Evolutionary conservation across 2,329 filamentous ascomycete species (phyloP), one percentile per base, ranked within the genome.

Genomic region (Epichloe uncinata): DNA sequence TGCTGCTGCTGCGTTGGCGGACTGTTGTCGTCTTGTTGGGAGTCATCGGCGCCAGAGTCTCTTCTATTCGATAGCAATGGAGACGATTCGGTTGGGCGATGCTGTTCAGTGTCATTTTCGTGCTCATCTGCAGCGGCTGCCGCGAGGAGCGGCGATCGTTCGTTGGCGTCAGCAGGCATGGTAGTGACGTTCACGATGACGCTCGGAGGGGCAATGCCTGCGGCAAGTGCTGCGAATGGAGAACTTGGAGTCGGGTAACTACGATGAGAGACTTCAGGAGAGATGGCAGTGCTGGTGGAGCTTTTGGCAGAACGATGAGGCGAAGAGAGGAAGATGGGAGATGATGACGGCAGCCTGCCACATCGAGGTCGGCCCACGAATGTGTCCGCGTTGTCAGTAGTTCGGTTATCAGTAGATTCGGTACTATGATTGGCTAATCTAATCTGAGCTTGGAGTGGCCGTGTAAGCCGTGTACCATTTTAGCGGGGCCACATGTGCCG

Each of bases 141-240:
- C 13, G 67, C 61, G 42, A 75, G 65, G 52, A 77, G 63, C 37
- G 71, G 72, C 20, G 71, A 66, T 53, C 63, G 64, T 59, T 75
- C 73, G 49, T 50, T 49, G 13, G 42, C 36, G 16, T 68, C 60
- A 48, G 68, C 63, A 26, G 73, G 59, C 73, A 77, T 76, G 52
- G 45, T 60, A 50, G 49, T 42, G 49, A 16, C 26, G 45, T 40
- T 47, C 35, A 44, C 20, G 37, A 34, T 38, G 37, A 46, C 26
- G 43, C 33, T 38, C 22, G 34, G n/a, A 36, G 16, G 33, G 36
- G 44, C 41, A 50, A 43, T 26, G 41, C 44, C 42, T 22, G 35
- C 37, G 41, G 40, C 22, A 33, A n/a, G 22, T 8, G 13, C 16
- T 33, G 45, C 16, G 15, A 30, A 5, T 22, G 33, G 16, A 16